Evolutionary conservation across 2,329 filamentous ascomycete species (phyloP).

Genomic region (Drechslera avenae): DNA sequence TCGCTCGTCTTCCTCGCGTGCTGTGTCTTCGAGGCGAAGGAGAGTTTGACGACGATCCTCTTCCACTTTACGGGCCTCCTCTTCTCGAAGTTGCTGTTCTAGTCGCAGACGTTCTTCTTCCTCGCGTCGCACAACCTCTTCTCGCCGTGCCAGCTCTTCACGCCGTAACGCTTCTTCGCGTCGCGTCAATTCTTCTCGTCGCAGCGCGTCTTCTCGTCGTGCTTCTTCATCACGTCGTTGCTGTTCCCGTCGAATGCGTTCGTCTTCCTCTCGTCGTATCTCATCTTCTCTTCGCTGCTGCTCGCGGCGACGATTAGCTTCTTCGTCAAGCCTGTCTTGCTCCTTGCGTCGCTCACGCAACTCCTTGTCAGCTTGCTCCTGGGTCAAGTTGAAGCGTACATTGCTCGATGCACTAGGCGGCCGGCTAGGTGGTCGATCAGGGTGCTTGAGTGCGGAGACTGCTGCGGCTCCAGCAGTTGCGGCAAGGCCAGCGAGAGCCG

Average conservation of each 20-base stretch:
- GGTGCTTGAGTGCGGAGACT: constrained; percentile 36
- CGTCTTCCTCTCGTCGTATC: constrained; percentile 31
- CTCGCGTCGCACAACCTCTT: constrained; percentile 31
- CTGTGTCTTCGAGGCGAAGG: constrained; percentile 7
- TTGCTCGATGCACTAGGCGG: constrained; percentile 47
- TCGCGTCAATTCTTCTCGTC: constrained; percentile 27
- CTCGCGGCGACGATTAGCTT: constrained; percentile 28
- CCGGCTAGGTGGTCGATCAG: constrained; percentile 20
- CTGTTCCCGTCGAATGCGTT: constrained; percentile 30
- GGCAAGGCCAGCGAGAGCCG: constrained; percentile 51
- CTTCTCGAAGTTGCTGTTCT: constrained; percentile 27
- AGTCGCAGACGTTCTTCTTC: constrained; percentile 34
- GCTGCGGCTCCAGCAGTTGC: constrained; percentile 52
- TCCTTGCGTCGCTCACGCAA: constrained; percentile 45
- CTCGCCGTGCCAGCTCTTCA: constrained; percentile 24
- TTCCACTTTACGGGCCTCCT: constrained; percentile 15
- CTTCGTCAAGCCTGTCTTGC: constrained; percentile 36
- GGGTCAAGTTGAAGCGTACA: constrained; percentile 63
- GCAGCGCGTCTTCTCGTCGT: constrained; percentile 26
- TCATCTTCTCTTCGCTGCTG: constrained; percentile 31
- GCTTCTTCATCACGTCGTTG: constrained; percentile 25
- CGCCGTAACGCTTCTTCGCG: constrained; percentile 19
- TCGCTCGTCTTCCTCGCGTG: constrained; percentile 17
- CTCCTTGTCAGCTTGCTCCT: constrained; percentile 61
- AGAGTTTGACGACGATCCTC: constrained; percentile 6